Conservation (phyloP, 169 alveolate species). For the Plasmodium chabaudi region DNA sequence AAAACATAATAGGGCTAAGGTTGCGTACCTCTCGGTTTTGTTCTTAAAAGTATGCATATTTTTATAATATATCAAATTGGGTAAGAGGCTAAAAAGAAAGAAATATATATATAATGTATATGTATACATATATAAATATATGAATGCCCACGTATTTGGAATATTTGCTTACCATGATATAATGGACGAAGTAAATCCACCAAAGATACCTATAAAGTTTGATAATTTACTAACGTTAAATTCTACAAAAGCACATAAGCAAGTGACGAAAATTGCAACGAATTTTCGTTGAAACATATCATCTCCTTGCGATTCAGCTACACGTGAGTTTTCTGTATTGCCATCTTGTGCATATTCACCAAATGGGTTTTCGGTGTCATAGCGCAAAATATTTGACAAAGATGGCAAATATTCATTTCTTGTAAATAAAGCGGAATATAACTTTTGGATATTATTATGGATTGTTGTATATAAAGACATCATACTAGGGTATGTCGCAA, state of each 20-base stretch:
- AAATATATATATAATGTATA: neutral
- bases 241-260: conserved; percentile 58
- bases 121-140: neutral
- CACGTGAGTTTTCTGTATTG: conserved; percentile 35
- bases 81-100: conserved; percentile 38
- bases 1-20: conserved; percentile 43
- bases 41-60: conserved; percentile 47
- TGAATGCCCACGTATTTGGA: neutral
- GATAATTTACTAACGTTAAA: conserved; percentile 56
- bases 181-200: conserved; percentile 67
- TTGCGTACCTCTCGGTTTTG: conserved; percentile 30
- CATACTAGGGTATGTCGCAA: conserved; percentile 69
- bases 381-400: conserved; percentile 25
- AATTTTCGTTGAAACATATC: conserved; percentile 26
- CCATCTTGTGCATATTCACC: conserved; percentile 77
- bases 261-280: conserved; percentile 26
- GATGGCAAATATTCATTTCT: conserved; percentile 36
- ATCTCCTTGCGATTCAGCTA: conserved; percentile 27
- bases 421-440: conserved; percentile 15
- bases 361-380: conserved; percentile 70
- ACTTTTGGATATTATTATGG: conserved; percentile 19
- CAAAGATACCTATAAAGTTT: conserved; percentile 69
- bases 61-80: conserved; percentile 64
- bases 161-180: conserved; percentile 49
- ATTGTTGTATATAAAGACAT: conserved; percentile 14